Evolutionary conservation across 176 grass and related monocot genomes (phyloP).

Genomic region (Oryza longistaminata): DNA sequence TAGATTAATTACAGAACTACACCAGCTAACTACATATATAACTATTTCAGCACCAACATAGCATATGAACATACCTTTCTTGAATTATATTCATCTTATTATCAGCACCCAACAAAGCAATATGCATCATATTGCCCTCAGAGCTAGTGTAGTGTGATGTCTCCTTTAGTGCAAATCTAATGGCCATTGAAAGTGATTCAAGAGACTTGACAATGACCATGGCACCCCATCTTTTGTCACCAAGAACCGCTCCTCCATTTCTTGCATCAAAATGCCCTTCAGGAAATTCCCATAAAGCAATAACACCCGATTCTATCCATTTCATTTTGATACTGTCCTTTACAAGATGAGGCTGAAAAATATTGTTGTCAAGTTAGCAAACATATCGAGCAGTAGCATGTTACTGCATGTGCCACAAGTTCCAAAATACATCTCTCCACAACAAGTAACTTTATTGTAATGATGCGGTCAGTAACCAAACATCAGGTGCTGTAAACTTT

Average conservation of each 20-base stretch:
- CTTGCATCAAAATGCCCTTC: slow-evolving; percentile 52
- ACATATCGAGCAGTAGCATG: neutral
- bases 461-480: neutral
- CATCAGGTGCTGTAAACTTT: neutral
- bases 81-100: slow-evolving; percentile 61
- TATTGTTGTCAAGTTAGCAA: slow-evolving; percentile 35
- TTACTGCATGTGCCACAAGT: neutral
- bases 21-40: neutral
- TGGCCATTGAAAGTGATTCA: slow-evolving; percentile 54
- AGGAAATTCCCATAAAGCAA: slow-evolving; percentile 79
- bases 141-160: slow-evolving; percentile 21
- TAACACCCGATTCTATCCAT: slow-evolving; percentile 60
- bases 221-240: slow-evolving; percentile 67
- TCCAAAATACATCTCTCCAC: slow-evolving; percentile 23
- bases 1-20: slow-evolving; percentile 4
- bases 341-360: slow-evolving; percentile 80
- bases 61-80: slow-evolving; percentile 56
- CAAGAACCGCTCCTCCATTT: slow-evolving; percentile 20
- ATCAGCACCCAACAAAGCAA: slow-evolving; percentile 76
- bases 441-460: neutral
- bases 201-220: slow-evolving; percentile 88
- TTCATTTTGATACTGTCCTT: slow-evolving; percentile 77
- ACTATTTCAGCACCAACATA: neutral
- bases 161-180: slow-evolving; percentile 67
- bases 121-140: slow-evolving; percentile 85